phyloP scores from a whole-genome alignment of 495 filamentous ascomycete genomes.

The Talaromyces wortmannii region DNA sequence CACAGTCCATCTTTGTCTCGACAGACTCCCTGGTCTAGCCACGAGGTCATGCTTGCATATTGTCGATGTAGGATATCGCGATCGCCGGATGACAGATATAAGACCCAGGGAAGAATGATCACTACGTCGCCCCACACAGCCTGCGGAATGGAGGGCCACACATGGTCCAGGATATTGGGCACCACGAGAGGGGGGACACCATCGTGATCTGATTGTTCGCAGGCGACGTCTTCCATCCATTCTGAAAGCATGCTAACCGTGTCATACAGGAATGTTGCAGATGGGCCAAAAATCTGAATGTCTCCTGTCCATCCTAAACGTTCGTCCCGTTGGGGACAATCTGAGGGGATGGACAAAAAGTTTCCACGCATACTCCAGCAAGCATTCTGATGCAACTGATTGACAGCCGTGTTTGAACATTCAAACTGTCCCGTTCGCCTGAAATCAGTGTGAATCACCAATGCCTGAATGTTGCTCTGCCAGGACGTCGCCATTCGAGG shows the following conservation, averaged over 20 bases:
- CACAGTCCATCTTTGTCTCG: conserved; percentile 31
- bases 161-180: conserved; percentile 23
- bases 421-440: conserved; percentile 37
- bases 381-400: conserved; percentile 43
- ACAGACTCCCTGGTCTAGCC: conserved; percentile 39
- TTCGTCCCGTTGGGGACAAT: conserved; percentile 52
- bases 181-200: conserved; percentile 32
- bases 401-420: conserved; percentile 39
- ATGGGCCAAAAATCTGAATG: conserved; percentile 43
- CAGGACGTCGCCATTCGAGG: conserved; percentile 6
- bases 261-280: conserved; percentile 45
- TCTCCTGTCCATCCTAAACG: conserved; percentile 54
- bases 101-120: conserved; percentile 36
- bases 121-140: conserved; percentile 45
- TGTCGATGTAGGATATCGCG: conserved; percentile 29
- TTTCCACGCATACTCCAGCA: conserved; percentile 49
- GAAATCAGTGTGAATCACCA: conserved; percentile 47
- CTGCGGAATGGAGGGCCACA: conserved; percentile 21
- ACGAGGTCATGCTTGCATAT: conserved; percentile 35
- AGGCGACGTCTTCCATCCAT: conserved; percentile 40
- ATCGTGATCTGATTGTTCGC: conserved; percentile 23
- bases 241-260: conserved; percentile 37
- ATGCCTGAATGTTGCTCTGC: conserved; percentile 23
- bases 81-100: conserved; percentile 39
- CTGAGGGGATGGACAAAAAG: conserved; percentile 47